These are phyloP conservation scores for Boletales sp. DNA, from an alignment of 768 basidiomycete genomes.

Conservation along the genomic window DNA sequence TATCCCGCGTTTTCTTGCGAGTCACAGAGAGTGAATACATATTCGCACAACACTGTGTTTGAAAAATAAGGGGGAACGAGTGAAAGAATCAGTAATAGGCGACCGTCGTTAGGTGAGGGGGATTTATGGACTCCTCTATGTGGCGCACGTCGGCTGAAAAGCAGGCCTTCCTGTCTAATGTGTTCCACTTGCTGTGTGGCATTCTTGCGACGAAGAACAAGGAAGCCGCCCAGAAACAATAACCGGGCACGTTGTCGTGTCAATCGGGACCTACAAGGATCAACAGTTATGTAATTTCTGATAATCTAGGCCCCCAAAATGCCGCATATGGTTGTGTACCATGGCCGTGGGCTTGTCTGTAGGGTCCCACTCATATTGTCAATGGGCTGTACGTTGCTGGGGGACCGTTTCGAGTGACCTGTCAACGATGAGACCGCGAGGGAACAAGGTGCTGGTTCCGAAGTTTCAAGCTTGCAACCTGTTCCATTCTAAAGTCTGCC, in stretches of 20 bases:
- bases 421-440: too few relatives aligned
- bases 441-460: too few relatives aligned
- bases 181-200: constrained; percentile 5
- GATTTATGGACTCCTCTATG: constrained; percentile 12
- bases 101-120: too few relatives aligned
- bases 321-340: too few relatives aligned
- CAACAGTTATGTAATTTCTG: constrained; percentile 3
- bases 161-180: background rate
- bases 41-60: background rate
- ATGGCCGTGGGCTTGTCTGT: too few relatives aligned
- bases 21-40: constrained; percentile 7
- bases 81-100: too few relatives aligned
- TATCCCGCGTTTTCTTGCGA: background rate
- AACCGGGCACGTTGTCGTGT: constrained; percentile 1
- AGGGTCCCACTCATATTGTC: too few relatives aligned
- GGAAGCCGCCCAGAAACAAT: constrained; percentile 7
- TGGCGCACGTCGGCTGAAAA: background rate
- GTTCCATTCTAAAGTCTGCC: too few relatives aligned
- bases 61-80: background rate
- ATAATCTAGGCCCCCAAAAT: too few relatives aligned
- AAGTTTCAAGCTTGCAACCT: too few relatives aligned
- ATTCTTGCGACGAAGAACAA: constrained; percentile 16
- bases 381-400: too few relatives aligned
- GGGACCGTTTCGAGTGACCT: too few relatives aligned
- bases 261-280: constrained; percentile 13